Evolutionary conservation across 805 yeast species (phyloP).

Genomic region (Kodamaea leandrae): DNA sequence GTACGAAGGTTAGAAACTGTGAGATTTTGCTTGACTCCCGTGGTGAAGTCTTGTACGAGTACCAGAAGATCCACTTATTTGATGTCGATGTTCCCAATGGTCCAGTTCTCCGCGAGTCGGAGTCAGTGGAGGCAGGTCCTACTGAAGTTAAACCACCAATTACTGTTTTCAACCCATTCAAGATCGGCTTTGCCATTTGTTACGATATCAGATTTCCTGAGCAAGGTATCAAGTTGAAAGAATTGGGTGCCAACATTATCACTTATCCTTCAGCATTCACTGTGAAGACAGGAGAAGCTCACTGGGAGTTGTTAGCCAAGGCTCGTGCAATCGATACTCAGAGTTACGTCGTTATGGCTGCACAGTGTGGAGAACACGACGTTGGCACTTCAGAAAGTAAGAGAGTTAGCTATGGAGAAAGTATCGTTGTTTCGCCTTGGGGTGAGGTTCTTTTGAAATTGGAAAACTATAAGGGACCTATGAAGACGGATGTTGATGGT

Average conservation of each 20-base stretch:
- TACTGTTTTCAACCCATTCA: conserved; percentile 37
- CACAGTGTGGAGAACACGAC: conserved; percentile 79
- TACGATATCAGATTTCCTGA: conserved; percentile 90
- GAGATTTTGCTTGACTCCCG: conserved; percentile 63
- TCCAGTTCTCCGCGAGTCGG: conserved; percentile 73
- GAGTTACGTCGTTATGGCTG: conserved; percentile 83
- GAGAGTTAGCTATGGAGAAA: conserved; percentile 82
- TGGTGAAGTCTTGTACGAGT: conserved; percentile 67
- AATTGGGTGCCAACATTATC: conserved; percentile 70
- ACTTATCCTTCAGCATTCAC: conserved; percentile 94
- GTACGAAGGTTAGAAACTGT: conserved; percentile 57
- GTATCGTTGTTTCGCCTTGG: conserved; percentile 89
- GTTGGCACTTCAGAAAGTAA: conserved; percentile 28
- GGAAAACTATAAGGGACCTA: conserved; percentile 27
- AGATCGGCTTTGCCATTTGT: conserved; percentile 72
- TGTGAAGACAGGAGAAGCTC: conserved; percentile 84
- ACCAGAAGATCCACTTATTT: conserved; percentile 85
- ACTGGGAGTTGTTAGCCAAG: conserved; percentile 77
- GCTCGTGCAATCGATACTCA: conserved; percentile 91
- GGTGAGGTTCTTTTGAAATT: conserved; percentile 68
- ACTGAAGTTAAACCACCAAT: conserved; percentile 52
- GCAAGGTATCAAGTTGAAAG: conserved; percentile 59
- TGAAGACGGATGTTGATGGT: conserved; percentile 22
- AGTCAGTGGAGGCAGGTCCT: conserved; percentile 78
- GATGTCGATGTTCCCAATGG: conserved; percentile 85